Conservation (phyloP, 2,329 filamentous ascomycete species). For the Aureobasidium uvarum region DNA sequence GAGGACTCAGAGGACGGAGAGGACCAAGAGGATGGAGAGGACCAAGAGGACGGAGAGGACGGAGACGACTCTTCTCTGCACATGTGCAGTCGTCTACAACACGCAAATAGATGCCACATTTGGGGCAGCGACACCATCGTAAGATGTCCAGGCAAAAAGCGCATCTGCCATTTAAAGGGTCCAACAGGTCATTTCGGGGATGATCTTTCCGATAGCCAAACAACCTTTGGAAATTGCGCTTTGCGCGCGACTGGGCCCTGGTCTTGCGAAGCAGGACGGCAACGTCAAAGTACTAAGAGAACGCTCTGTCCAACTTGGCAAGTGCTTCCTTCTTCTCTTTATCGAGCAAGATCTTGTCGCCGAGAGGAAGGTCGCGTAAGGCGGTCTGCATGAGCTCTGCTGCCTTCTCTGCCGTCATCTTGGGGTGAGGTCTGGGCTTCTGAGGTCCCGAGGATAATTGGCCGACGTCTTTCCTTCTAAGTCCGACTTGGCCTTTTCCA, state of each 20-base stretch:
- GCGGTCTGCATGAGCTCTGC: slow-evolving; percentile 51
- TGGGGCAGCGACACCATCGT: too few relatives aligned
- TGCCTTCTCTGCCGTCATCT: slow-evolving; percentile 43
- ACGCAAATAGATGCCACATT: too few relatives aligned
- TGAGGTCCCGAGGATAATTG: neutral
- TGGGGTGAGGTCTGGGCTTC: slow-evolving; percentile 32
- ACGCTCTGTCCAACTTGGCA: slow-evolving; percentile 46
- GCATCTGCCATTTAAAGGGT: too few relatives aligned
- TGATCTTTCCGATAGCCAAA: neutral
- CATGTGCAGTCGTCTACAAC: too few relatives aligned
- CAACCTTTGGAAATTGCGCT: neutral
- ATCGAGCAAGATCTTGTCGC: slow-evolving; percentile 41
- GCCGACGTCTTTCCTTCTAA: slow-evolving; percentile 43
- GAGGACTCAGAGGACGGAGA: too few relatives aligned
- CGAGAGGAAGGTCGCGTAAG: slow-evolving; percentile 46
- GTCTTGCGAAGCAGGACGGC: neutral
- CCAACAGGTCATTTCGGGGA: too few relatives aligned
- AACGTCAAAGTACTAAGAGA: neutral
- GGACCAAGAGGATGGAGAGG: too few relatives aligned
- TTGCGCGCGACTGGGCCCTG: neutral
- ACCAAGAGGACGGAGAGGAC: too few relatives aligned
- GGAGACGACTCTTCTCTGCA: too few relatives aligned
- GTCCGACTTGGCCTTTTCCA: slow-evolving; percentile 48
- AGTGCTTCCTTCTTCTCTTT: slow-evolving; percentile 47
- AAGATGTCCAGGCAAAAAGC: too few relatives aligned